Base-by-base conservation (phyloP, 1,284 basidiomycete genomes). In the Erythrobasidium hasegawianum region DNA sequence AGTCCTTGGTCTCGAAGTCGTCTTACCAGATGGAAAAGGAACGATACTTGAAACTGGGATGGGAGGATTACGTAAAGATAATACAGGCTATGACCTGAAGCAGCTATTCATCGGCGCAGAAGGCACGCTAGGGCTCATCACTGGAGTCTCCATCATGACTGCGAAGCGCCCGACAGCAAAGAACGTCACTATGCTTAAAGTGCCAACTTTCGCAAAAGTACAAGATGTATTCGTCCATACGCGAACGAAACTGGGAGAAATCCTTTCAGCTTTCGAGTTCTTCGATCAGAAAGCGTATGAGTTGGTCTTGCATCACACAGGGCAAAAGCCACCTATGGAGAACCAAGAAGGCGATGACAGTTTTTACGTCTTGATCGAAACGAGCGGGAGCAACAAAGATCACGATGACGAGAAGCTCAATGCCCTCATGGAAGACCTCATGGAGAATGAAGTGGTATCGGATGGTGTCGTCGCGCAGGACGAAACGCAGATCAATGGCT, bases 41-140 rank as follows among this genome's bases (percentile, higher is more conserved):
- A 90, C 89, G n/a, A 83, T 99, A 67, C 83, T 95, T 68, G 86
- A 94, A 39, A 85, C 87, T 7, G 85, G 87, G 29, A 75, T 75
- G 71, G 71, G 71, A 0, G 80, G 78, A 18, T 79, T 98, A 66
- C 85, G 96, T 54, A 99, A 99, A 80, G 96, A 99, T 79, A 99
- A 99, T 78, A 99, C 96, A 1, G 92, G 95, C 18, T 95, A 97
- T 76, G 96, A 99, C 77, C 82, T 98, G 57, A 98, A 99, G 79
- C 96, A 98, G 77, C 84, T 99, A 7, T 99, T 98, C 78, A 97
- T 99, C 73, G 96, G 96, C 20, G 88, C 90, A 10, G 96, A 99
- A 77, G 96, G 96, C 60, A 95, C 93, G 0, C 86, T 98, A 33
- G 95, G 96, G 53, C 82, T 99, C 68, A 87, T 99, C 69, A 99